Conservation (phyloP, 139 green algal genomes). For the Gonium pectorale region DNA sequence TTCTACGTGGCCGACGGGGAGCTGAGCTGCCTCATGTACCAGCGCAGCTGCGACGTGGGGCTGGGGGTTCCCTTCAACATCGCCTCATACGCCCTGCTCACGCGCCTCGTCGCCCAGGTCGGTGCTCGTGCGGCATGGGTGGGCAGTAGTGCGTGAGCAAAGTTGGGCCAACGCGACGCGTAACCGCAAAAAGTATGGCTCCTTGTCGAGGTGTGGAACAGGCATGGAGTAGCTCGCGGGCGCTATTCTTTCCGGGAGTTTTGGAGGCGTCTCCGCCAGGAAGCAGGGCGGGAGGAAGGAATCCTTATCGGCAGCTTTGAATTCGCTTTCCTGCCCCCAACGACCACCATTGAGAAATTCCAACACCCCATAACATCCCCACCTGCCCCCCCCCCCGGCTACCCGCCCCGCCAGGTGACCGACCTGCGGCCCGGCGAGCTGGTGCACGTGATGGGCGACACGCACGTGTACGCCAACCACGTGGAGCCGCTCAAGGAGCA, state of each 20-base stretch:
- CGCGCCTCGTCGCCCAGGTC: slow-evolving; percentile 93
- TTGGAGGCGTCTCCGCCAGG: too few species aligned
- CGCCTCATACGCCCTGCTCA: slow-evolving; percentile 96
- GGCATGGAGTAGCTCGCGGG: too few species aligned
- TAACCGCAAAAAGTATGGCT: too few species aligned
- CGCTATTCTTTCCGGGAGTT: too few species aligned
- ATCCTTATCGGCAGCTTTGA: too few species aligned
- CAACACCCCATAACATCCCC: too few species aligned
- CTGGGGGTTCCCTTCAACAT: slow-evolving; percentile 99
- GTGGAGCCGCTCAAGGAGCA: slow-evolving; percentile 96
- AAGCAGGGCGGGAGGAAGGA: too few species aligned
- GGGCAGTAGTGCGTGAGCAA: neutral
- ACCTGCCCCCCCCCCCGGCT: neutral
- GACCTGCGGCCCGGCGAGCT: slow-evolving; percentile 93
- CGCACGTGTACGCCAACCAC: slow-evolving; percentile 98
- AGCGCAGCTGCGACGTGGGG: slow-evolving; percentile 97
- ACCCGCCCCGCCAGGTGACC: slow-evolving; percentile 73
- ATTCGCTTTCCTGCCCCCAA: too few species aligned
- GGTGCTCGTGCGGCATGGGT: slow-evolving; percentile 12
- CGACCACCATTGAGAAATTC: too few species aligned
- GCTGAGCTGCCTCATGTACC: slow-evolving; percentile 98
- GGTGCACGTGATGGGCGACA: slow-evolving; percentile 95
- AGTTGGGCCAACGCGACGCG: too few species aligned
- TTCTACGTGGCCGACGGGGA: slow-evolving; percentile 98
- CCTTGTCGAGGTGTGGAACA: too few species aligned